These are phyloP conservation scores for Talaromyces amestolkiae DNA, from an alignment of 2,329 filamentous ascomycete genomes.

Conservation along the genomic window DNA sequence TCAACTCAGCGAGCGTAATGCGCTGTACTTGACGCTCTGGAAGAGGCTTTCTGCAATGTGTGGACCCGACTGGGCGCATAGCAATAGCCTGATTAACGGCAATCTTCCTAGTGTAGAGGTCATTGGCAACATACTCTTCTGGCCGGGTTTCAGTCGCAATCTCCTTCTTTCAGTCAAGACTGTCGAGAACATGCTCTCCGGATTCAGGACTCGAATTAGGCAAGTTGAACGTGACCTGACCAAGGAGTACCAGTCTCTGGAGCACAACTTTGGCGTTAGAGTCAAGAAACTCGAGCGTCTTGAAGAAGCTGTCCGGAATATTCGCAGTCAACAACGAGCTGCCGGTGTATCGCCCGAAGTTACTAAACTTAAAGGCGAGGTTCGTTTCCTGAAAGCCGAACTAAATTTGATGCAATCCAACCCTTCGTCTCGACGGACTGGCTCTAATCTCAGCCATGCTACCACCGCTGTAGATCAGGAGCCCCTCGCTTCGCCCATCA, in stretches of 20 bases:
- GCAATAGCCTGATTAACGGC: conserved; percentile 83
- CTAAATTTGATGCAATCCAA: conserved; percentile 68
- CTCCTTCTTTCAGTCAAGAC: conserved; percentile 81
- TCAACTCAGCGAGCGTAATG: conserved; percentile 85
- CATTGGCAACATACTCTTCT: conserved; percentile 73
- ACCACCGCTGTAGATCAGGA: conserved; percentile 13
- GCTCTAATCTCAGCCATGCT: conserved; percentile 27
- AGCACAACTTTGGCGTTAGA: conserved; percentile 74
- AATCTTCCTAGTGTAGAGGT: conserved; percentile 82
- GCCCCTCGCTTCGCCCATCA: not conserved
- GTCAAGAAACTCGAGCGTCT: conserved; percentile 84
- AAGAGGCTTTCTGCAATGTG: conserved; percentile 81
- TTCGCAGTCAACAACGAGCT: conserved; percentile 37
- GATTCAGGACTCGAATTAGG: conserved; percentile 77
- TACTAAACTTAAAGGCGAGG: conserved; percentile 58
- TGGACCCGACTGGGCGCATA: conserved; percentile 86
- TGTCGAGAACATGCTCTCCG: conserved; percentile 74
- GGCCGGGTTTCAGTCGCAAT: conserved; percentile 84
- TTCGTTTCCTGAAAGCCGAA: conserved; percentile 60
- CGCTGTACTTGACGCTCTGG: conserved; percentile 84
- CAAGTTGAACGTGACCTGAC: conserved; percentile 84
- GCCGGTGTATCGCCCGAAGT: conserved; percentile 52
- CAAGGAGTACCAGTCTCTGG: conserved; percentile 84
- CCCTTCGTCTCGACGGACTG: conserved; percentile 52
- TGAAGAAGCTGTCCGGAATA: conserved; percentile 72